Evolutionary conservation across 305 asterid species (phyloP).

Genomic region (Fraxinus velutina): DNA sequence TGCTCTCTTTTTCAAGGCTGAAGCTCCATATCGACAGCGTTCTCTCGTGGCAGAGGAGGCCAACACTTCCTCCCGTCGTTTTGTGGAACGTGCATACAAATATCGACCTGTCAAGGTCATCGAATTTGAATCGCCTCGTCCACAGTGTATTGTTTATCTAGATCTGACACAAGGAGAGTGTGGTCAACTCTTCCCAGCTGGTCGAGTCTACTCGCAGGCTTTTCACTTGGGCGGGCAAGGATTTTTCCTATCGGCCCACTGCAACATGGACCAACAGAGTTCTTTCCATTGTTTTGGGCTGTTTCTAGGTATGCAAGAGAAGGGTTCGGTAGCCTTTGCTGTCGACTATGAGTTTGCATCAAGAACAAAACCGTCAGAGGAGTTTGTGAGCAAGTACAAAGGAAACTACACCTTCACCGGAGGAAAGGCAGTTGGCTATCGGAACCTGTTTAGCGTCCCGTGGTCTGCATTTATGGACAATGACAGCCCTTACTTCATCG

Average conservation of each 20-base stretch:
- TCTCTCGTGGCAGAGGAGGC: conserved; percentile 42
- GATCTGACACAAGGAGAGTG: conserved; percentile 76
- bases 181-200: conserved; percentile 53
- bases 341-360: conserved; percentile 77
- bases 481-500: conserved; percentile 60
- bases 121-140: conserved; percentile 58
- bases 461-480: conserved; percentile 66
- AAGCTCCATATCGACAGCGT: conserved; percentile 64
- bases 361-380: conserved; percentile 50
- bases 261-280: conserved; percentile 71
- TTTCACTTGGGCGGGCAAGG: conserved; percentile 82
- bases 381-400: conserved; percentile 56
- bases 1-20: conserved; percentile 76
- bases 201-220: conserved; percentile 70
- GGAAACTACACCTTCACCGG: conserved; percentile 65
- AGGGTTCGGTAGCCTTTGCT: conserved; percentile 51
- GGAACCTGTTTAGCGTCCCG: conserved; percentile 55
- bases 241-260: conserved; percentile 72
- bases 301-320: conserved; percentile 78
- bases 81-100: conserved; percentile 66
- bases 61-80: conserved; percentile 36
- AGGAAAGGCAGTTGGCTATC: conserved; percentile 68
- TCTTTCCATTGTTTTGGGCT: conserved; percentile 65
- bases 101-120: conserved; percentile 73
- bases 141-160: conserved; percentile 66